Base-by-base conservation (phyloP, 768 basidiomycete genomes). In the Amyloporia xantha region DNA sequence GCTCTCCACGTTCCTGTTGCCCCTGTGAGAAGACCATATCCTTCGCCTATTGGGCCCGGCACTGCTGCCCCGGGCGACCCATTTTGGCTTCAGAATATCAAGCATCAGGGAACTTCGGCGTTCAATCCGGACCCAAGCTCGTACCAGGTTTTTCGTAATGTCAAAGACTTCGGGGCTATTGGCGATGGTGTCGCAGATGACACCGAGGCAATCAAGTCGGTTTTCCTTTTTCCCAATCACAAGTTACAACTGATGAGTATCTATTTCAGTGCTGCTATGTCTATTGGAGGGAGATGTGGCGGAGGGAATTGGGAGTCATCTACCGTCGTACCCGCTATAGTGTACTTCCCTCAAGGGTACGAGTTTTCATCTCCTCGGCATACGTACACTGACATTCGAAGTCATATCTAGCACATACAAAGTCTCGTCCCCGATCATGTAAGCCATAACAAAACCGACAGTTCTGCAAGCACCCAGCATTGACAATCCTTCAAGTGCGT, bases 261-360 rank as follows among this genome's bases (percentile, higher is more conserved):
- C 15, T 36, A 23, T 15, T 43, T 24, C 23, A 88, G 86, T 54
- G 66, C 67, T 35, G 88, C 87, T n/a, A 88, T 89, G 50, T 72
- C 77, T 43, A 65, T 72, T 21, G 82, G 81, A n/a, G 59, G 60
- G 52, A 79, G 86, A 24, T 89, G 88, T 55, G 82, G 82, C 41
- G 65, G 70, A 4, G 81, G 79, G 1, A 60, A 56, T 30, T 84
- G 82, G 60, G 60, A 66, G 41, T 84, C 85, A 1, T 77, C 83
- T 48, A 86, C 84, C 9, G 62, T 81, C 2, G 73, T 83, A 0
- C 86, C 88, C 13, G 88, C 84, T 4, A 59, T 89, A n/a, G 75
- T 89, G 28, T 90, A 77, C 65, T 88, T 90, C 66, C 88, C 88
- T 1, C 59, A 67, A 53, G 88, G 86, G 84, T 82, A n/a, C n/a